Evolutionary conservation across 257 asterid genomes (phyloP).

Genomic region (Leptodermis oblonga): DNA sequence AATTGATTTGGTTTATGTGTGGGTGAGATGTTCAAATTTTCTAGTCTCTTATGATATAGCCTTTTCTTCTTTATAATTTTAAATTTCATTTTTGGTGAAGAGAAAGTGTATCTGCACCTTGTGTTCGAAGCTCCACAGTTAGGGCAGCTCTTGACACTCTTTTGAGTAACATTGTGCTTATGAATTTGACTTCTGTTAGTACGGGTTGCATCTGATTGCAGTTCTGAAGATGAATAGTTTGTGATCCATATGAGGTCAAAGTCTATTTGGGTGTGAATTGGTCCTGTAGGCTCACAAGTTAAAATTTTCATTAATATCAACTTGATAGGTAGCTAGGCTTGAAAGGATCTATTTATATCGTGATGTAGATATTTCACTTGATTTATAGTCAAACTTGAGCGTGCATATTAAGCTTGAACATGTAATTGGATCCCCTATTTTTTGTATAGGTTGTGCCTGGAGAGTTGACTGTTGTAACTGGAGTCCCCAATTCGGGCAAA

Average conservation of each 20-base stretch:
- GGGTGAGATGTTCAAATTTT: no score
- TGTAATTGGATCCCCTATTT: slow-evolving; percentile 7
- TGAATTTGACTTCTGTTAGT: neutral
- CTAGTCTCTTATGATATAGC: neutral
- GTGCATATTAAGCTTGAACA: neutral
- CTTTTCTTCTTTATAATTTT: neutral
- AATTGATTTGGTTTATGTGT: no score
- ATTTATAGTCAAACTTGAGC: neutral
- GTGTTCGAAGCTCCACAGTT: neutral
- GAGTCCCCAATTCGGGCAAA: slow-evolving; percentile 99
- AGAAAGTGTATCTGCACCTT: neutral
- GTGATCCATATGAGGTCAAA: no score
- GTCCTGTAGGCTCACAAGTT: neutral
- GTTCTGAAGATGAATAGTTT: neutral
- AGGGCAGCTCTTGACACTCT: neutral
- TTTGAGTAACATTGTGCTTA: neutral
- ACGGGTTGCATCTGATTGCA: neutral
- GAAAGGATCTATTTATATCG: neutral
- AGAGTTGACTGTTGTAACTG: slow-evolving; percentile 88
- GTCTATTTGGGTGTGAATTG: neutral
- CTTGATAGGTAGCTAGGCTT: neutral
- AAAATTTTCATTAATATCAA: neutral
- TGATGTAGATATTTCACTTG: neutral
- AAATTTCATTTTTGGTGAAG: no score
- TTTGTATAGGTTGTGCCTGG: slow-evolving; percentile 86